Evolutionary conservation across 1,284 basidiomycete genomes (phyloP).

Genomic region (Ceraceosorus bombacis): DNA sequence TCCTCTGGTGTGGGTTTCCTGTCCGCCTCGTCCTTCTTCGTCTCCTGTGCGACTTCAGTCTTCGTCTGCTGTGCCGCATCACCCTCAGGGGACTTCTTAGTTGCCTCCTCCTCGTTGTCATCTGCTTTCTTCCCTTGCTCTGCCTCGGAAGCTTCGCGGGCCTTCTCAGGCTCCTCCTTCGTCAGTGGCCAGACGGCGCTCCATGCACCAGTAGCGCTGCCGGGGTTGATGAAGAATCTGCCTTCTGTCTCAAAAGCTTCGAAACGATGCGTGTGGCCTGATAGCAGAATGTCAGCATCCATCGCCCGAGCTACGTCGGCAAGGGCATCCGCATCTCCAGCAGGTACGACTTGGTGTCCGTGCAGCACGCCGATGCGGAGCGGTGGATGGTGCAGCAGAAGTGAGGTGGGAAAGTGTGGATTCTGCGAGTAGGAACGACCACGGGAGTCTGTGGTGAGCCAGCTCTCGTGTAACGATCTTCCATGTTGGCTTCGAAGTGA

Average conservation of each 20-base stretch:
- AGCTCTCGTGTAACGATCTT: neutral
- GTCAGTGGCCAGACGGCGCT: conserved; percentile 52
- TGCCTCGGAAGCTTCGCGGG: neutral
- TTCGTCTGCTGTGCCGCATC: conserved; percentile 4
- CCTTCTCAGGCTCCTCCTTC: conserved; percentile 6
- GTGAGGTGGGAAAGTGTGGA: conserved; percentile 68
- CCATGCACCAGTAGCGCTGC: conserved; percentile 92
- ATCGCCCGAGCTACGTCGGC: conserved; percentile 77
- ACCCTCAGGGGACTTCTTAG: conserved; percentile 2
- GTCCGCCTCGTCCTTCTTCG: neutral
- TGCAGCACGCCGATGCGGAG: conserved; percentile 88
- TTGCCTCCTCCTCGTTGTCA: neutral
- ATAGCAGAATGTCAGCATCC: conserved; percentile 92
- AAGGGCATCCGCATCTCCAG: conserved; percentile 81
- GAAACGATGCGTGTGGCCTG: conserved; percentile 92
- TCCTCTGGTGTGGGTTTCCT: conserved; percentile 3
- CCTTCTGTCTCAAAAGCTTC: conserved; percentile 85
- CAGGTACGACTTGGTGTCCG: conserved; percentile 87
- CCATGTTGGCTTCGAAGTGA: neutral
- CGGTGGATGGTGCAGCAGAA: conserved; percentile 74
- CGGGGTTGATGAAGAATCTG: conserved; percentile 92
- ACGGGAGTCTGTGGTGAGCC: no score
- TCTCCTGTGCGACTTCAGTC: neutral
- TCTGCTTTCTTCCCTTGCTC: conserved; percentile 1
- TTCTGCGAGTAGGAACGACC: conserved; percentile 48